Conservation (phyloP, 2,329 filamentous ascomycete genomes). For the Stagonosporopsis vannaccii region DNA sequence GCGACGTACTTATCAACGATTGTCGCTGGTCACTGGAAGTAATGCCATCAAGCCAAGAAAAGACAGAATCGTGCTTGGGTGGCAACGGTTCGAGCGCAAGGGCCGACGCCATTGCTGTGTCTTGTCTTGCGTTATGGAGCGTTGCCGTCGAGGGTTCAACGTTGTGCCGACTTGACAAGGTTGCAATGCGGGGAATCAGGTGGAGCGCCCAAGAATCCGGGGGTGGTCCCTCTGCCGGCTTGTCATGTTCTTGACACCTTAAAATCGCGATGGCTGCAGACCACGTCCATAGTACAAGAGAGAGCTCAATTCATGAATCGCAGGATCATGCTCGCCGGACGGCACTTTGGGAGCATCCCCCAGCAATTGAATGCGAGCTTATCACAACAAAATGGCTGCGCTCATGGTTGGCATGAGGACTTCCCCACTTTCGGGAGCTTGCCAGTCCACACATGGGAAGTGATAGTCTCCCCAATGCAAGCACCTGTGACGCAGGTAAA, state of each 20-base stretch:
- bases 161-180: neutral
- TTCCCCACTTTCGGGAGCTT: constrained; percentile 15
- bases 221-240: constrained; percentile 1
- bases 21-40: neutral
- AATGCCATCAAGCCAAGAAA: constrained; percentile 6
- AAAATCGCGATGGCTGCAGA: neutral
- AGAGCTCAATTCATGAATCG: neutral
- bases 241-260: neutral
- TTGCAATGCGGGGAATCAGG: constrained; percentile 13
- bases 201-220: constrained; percentile 11
- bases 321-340: neutral
- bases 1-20: constrained; percentile 17
- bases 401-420: constrained; percentile 18
- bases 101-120: neutral
- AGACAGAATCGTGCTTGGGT: neutral
- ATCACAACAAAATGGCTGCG: neutral
- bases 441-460: constrained; percentile 19
- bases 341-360: neutral
- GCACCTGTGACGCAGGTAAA: constrained; percentile 11
- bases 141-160: neutral
- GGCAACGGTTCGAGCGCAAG: neutral
- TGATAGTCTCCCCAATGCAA: constrained; percentile 7
- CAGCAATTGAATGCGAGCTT: neutral
- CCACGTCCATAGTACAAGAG: neutral
- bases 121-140: neutral